Evolutionary conservation across 306 rosid genomes (phyloP).

Genomic region (Elaeagnus macrophylla): DNA sequence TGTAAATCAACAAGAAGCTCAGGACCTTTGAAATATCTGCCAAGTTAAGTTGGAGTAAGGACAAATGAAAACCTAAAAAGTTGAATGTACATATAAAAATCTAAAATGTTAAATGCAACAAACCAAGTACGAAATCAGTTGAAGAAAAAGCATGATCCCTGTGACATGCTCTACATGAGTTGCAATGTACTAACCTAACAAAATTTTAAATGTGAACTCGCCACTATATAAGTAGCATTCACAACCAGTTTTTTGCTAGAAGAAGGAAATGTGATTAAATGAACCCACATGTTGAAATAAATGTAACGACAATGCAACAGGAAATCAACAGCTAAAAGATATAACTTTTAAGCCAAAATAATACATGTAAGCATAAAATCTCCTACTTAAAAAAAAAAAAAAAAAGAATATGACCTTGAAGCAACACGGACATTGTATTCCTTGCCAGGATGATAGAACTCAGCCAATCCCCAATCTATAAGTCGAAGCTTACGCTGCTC

Average conservation of each 20-base stretch:
- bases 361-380: background rate
- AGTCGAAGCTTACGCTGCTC: slow-evolving; percentile 41
- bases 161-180: background rate
- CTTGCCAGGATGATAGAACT: slow-evolving; percentile 37
- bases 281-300: background rate
- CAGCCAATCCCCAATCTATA: slow-evolving; percentile 42
- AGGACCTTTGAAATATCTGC: slow-evolving; percentile 92
- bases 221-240: background rate
- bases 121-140: background rate
- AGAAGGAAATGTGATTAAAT: background rate
- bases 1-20: slow-evolving; percentile 96
- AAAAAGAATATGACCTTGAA: slow-evolving; percentile 23
- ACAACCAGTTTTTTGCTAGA: background rate
- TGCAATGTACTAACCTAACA: background rate
- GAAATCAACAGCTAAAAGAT: background rate
- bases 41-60: slow-evolving; percentile 11
- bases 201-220: background rate
- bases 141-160: background rate
- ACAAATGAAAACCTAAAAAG: background rate
- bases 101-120: background rate
- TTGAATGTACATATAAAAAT: background rate
- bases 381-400: background rate
- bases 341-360: background rate
- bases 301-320: background rate
- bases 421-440: slow-evolving; percentile 42